Base-by-base conservation (phyloP, 2,329 filamentous ascomycete genomes). In the Balansia obtecta region DNA sequence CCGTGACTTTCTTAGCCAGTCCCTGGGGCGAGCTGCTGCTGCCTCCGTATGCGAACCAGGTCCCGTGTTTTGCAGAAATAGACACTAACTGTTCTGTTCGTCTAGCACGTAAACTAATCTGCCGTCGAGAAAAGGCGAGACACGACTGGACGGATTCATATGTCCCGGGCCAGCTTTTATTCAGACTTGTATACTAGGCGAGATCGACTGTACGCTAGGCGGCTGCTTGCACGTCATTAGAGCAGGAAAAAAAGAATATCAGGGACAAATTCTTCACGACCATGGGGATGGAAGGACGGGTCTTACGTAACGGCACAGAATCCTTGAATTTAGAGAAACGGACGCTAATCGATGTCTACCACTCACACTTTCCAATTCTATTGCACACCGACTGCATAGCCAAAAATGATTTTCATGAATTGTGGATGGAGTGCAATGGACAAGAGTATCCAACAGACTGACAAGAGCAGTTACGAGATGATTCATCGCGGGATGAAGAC, bases 21-120 rank as follows among this genome's bases (percentile, higher is more conserved):
- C 77, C 79, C 50, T 82, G 80, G 72, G 77, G 78, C 66, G 83
- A 86, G 63, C 70, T 79, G 60, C 74, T 86, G 52, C 73, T 86
- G 56, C 82, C 83, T 65, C 78, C 80, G 77, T 80, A 68, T 68
- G 74, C 63, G 8, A 22, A 30, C 42, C 20, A 22, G 2, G 13
- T 43, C 2, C 9, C 15, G n/a, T 12, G 15, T 15, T 37, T 15
- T 37, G 15, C 34, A 12, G 11, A 12, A 15, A 37, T 9, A 3
- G 15, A 37, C 15, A 12, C 34, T 37, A 37, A 37, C 34, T 27
- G 27, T 27, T 27, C 7, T 7, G 27, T 27, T 27, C 27, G 27
- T 27, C 11, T 37, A 37, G 34, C 34, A 4, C 11, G 34, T 37
- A 37, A 37, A 37, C 34, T 13, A 15, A 37, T 12, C 4, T 37